Conservation (phyloP, 2,329 filamentous ascomycete genomes). For the Epichloe bromicola region DNA sequence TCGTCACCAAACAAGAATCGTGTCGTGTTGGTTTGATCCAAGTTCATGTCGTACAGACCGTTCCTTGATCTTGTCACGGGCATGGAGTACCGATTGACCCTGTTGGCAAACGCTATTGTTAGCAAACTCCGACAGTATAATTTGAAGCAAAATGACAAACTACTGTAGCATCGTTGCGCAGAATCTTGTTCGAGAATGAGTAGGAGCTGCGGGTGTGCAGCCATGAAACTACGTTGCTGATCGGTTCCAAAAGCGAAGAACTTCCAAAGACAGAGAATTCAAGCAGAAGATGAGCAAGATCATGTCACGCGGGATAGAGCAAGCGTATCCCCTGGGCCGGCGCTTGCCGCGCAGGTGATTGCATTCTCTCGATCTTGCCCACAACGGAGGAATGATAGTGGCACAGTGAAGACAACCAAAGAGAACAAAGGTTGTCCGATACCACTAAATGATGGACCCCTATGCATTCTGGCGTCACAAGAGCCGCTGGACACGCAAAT, state of each 20-base stretch:
- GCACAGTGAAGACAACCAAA: neutral
- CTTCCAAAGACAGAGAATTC: neutral
- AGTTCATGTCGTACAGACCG: slow-evolving; percentile 51
- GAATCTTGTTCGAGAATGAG: neutral
- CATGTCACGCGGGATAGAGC: neutral
- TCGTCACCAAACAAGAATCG: slow-evolving; percentile 80
- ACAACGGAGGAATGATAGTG: neutral
- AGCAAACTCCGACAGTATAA: neutral
- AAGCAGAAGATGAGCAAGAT: neutral
- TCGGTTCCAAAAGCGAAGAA: neutral
- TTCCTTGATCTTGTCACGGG: slow-evolving; percentile 63
- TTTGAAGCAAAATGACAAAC: neutral
- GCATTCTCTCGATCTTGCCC: neutral
- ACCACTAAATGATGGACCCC: neutral
- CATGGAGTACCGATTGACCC: slow-evolving; percentile 86
- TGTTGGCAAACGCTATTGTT: slow-evolving; percentile 23
- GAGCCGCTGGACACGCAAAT: neutral
- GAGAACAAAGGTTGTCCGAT: neutral
- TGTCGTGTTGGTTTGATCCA: slow-evolving; percentile 76
- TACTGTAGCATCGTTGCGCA: neutral
- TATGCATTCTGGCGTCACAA: neutral
- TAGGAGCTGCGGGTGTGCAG: neutral
- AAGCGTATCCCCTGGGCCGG: neutral
- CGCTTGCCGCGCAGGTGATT: neutral
- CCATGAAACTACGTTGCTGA: neutral